Base-by-base conservation (phyloP, 2,329 filamentous ascomycete species). In the Colletotrichum higginsianum region DNA sequence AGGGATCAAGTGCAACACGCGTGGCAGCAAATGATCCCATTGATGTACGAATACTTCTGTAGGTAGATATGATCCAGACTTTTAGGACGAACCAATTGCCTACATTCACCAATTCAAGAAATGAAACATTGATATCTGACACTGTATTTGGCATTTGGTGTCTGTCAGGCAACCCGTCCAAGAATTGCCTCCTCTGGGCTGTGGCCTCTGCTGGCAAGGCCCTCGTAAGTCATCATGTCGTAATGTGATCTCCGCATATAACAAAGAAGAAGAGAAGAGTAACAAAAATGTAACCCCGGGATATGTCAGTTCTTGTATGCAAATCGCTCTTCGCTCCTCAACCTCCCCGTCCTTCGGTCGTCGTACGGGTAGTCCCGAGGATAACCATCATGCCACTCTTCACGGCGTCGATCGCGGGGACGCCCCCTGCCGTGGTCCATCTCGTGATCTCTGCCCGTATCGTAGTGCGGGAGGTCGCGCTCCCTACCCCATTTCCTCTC, bases 401-500 rank as follows among this genome's bases (percentile, higher is more conserved):
- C 76, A 46, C 77, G 74, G 6, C 74, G 56, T 18, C 16, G 60
- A 38, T 35, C 57, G 53, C 76, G 71, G 9, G 75, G 66, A 13
- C 74, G 74, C 15, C 76, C 75, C 52, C 76, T 72, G 18, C 71
- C 74, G 44, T 73, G 55, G 26, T 64, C 55, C 13, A 50, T 23
- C 52, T 61, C 73, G 74, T 69, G 61, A 71, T 65, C 56, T 71
- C 62, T 26, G 72, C 53, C 67, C 44, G 74, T 70, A 60, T 79
- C 76, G 62, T 79, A 77, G 26, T 75, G 74, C 16, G 76, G 75
- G 53, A 77, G 74, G 60, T 76, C 75, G 49, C 78, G 76, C n/a
- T 79, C 77, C 11, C 65, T 76, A 12, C 77, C 79, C 67, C 79
- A 78, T 40, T 77, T 78, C 16, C 75, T 72, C 71, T 83, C 82